Evolutionary conservation across 2,329 filamentous ascomycete genomes (phyloP).

Genomic region (Aspergillus persii): DNA sequence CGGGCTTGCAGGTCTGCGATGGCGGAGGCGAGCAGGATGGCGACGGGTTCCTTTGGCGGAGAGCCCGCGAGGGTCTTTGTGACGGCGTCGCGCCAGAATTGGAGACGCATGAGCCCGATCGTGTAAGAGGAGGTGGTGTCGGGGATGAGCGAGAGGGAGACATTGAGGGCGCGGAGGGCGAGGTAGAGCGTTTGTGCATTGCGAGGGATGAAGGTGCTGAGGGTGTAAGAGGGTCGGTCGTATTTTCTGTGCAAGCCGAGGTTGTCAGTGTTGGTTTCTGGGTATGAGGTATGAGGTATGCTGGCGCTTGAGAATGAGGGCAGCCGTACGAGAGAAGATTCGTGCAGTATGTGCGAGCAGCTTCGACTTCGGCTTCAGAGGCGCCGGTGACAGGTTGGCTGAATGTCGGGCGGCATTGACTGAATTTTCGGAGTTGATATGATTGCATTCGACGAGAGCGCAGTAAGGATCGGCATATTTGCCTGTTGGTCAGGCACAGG

Average conservation of each 20-base stretch:
- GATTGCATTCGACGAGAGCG: slow-evolving; percentile 3
- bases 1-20: slow-evolving; percentile 56
- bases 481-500: slow-evolving; percentile 19
- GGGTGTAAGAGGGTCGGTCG: slow-evolving; percentile 83
- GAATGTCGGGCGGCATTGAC: slow-evolving; percentile 16
- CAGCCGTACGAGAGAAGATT: slow-evolving; percentile 52
- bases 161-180: slow-evolving; percentile 85
- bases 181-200: slow-evolving; percentile 79
- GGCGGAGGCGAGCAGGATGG: slow-evolving; percentile 74
- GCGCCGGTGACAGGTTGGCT: slow-evolving; percentile 20
- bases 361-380: slow-evolving; percentile 50
- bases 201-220: slow-evolving; percentile 78
- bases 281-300: neutral
- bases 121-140: slow-evolving; percentile 86
- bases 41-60: slow-evolving; percentile 88
- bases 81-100: slow-evolving; percentile 91
- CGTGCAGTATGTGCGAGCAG: slow-evolving; percentile 59
- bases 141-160: slow-evolving; percentile 85
- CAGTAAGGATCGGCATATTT: slow-evolving; percentile 12
- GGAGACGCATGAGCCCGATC: slow-evolving; percentile 83
- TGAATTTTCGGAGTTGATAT: slow-evolving; percentile 27
- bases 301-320: neutral
- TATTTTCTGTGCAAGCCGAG: slow-evolving; percentile 61
- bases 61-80: slow-evolving; percentile 71
- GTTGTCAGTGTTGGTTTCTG: neutral